A percentile compares a stretch with the other conserved stretches of the same genome.
phyloP scores from a whole-genome alignment of 164 flowering plant genomes.

The Sextonia rubra region DNA sequence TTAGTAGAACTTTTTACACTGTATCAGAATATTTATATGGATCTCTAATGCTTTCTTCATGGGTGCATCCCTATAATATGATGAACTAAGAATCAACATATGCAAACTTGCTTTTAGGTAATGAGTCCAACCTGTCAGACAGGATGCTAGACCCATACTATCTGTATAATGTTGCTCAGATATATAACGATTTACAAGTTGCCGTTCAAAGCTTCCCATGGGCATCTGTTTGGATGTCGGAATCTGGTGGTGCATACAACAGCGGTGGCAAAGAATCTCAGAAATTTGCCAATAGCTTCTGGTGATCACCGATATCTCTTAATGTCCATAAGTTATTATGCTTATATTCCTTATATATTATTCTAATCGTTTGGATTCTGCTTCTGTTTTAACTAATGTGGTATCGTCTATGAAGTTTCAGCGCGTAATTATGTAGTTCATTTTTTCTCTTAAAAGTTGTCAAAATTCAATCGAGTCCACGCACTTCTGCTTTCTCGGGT shows the following conservation, averaged over 20 bases:
- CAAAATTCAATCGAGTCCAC: too few species aligned
- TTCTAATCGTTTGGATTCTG: neutral
- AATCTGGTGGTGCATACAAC: constrained; percentile 74
- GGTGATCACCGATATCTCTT: constrained; percentile 27
- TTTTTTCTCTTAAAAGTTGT: too few species aligned
- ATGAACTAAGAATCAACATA: neutral
- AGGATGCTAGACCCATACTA: constrained; percentile 49
- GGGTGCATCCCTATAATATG: neutral
- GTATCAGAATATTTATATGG: neutral
- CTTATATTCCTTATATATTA: neutral
- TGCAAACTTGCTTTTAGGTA: constrained; percentile 28
- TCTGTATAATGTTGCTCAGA: constrained; percentile 35
- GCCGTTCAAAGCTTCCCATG: constrained; percentile 33
- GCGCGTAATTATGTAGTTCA: neutral
- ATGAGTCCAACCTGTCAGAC: constrained; percentile 35
- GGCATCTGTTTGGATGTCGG: constrained; percentile 64
- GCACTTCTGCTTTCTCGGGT: too few species aligned
- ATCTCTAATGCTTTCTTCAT: neutral
- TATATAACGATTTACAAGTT: constrained; percentile 28
- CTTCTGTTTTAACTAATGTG: neutral
- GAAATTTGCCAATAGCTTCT: constrained; percentile 56
- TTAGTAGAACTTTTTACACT: neutral
- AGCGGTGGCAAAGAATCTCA: constrained; percentile 55
- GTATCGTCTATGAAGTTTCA: neutral
- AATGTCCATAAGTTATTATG: neutral